phyloP scores from a whole-genome alignment of 1,139 yeast genomes.

The Spencermartinsiella ligniputridi region DNA sequence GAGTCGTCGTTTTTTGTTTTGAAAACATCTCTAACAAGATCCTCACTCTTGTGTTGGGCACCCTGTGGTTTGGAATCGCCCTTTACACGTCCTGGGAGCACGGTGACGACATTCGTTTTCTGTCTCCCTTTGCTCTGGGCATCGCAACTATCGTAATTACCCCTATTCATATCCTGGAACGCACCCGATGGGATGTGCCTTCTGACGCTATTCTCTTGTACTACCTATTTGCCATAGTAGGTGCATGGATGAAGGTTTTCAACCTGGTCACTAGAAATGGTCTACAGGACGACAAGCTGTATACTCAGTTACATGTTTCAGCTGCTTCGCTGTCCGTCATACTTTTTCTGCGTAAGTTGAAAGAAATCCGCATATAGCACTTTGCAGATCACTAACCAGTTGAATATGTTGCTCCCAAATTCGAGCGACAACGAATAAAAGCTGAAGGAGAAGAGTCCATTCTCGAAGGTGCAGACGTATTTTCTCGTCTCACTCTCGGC shows the following conservation, averaged over 20 bases:
- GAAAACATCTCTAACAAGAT: not conserved
- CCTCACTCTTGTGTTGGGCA: not conserved
- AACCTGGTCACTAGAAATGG: constrained; percentile 14
- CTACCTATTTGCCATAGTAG: constrained; percentile 57
- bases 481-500: constrained; percentile 67
- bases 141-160: constrained; percentile 47
- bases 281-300: constrained; percentile 2
- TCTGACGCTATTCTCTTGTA: constrained; percentile 62
- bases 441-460: constrained; percentile 12
- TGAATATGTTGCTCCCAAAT: constrained; percentile 12
- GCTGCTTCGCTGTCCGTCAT: constrained; percentile 8
- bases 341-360: constrained; percentile 7
- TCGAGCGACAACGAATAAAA: not conserved
- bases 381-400: not conserved
- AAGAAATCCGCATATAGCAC: not conserved
- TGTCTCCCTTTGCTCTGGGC: constrained; percentile 38
- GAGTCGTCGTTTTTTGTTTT: no score
- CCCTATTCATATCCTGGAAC: constrained; percentile 64
- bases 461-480: constrained; percentile 67
- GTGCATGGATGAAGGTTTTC: constrained; percentile 45
- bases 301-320: constrained; percentile 1
- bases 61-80: constrained; percentile 13
- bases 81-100: constrained; percentile 14
- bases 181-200: constrained; percentile 57
- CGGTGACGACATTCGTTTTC: constrained; percentile 39